These are phyloP conservation scores for Tanacetum coccineum DNA, from an alignment of 129 eudicot species.

Conservation along the genomic window DNA sequence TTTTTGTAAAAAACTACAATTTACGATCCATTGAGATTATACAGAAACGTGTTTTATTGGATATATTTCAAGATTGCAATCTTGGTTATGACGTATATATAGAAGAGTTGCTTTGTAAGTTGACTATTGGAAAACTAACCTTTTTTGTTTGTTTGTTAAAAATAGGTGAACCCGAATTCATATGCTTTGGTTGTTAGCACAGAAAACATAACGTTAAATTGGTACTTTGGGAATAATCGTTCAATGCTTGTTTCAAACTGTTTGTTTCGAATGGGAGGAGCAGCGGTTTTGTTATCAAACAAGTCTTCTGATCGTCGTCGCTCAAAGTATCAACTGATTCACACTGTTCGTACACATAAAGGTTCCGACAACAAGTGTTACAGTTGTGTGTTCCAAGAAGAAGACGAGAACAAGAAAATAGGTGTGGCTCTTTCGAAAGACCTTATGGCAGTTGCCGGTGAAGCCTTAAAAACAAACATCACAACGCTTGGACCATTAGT, in stretches of 20 bases:
- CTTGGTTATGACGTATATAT: no score
- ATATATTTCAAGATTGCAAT: no score
- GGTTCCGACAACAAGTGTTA: conserved; percentile 60
- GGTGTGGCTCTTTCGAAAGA: conserved; percentile 62
- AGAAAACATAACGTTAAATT: conserved; percentile 60
- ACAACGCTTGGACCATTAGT: conserved; percentile 57
- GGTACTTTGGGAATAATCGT: conserved; percentile 57
- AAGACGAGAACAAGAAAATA: conserved; percentile 51
- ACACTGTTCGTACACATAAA: conserved; percentile 57
- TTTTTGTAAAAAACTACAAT: no score
- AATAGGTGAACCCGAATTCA: conserved; percentile 37
- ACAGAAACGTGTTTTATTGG: no score
- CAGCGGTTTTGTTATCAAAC: conserved; percentile 51
- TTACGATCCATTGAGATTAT: no score
- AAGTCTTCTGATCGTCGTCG: conserved; percentile 35
- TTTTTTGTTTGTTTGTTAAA: no score
- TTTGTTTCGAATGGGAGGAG: conserved; percentile 66
- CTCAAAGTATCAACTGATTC: conserved; percentile 53
- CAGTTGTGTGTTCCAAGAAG: conserved; percentile 58
- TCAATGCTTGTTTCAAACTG: conserved; percentile 77
- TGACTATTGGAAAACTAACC: no score
- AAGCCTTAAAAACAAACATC: conserved; percentile 54
- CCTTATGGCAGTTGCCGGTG: conserved; percentile 59
- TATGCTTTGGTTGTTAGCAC: conserved; percentile 52
- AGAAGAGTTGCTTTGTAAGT: conserved; percentile 42